A percentile compares a stretch with the other conserved stretches of the same genome.
Evolutionary conservation across 768 basidiomycete species (phyloP).

Genomic region (Termitomyces sp.): DNA sequence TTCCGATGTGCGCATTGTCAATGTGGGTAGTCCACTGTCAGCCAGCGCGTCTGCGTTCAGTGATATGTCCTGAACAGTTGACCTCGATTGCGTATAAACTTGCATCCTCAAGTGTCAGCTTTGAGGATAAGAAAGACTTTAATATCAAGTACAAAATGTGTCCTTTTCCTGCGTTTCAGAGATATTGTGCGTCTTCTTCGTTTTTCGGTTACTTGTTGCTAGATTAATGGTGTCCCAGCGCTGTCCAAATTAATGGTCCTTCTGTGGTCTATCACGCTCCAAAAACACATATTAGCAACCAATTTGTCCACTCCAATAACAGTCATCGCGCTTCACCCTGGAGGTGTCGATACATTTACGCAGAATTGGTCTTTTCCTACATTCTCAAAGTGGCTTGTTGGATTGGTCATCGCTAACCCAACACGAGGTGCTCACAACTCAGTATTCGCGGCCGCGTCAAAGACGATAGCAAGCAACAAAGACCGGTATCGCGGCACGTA

Average conservation of each 20-base stretch:
- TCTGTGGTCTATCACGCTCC: conserved; percentile 41
- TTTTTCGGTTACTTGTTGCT: neutral
- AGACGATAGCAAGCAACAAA: conserved; percentile 15
- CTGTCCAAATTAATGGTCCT: conserved; percentile 46
- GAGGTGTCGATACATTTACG: conserved; percentile 24
- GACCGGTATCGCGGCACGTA: conserved; percentile 19
- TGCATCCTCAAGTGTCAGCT: conserved; percentile 16
- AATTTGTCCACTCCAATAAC: conserved; percentile 27
- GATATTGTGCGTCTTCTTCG: conserved; percentile 25
- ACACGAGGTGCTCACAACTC: conserved; percentile 20
- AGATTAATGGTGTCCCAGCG: conserved; percentile 21
- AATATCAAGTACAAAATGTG: conserved; percentile 26
- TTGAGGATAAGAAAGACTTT: conserved; percentile 26
- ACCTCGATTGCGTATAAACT: conserved; percentile 22
- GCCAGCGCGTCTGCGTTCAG: neutral
- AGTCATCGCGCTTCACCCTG: conserved; percentile 29
- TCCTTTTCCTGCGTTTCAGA: conserved; percentile 11
- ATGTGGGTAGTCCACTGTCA: conserved; percentile 29
- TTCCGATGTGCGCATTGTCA: conserved; percentile 57
- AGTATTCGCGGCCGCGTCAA: conserved; percentile 23
- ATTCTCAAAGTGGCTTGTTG: conserved; percentile 12
- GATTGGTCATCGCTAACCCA: conserved; percentile 14
- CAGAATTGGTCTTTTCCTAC: conserved; percentile 16
- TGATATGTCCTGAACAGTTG: conserved; percentile 18
- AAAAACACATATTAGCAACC: conserved; percentile 34